These are phyloP conservation scores for Podila clonocystis DNA, from an alignment of 192 early-diverging fungal species.

Conservation along the genomic window DNA sequence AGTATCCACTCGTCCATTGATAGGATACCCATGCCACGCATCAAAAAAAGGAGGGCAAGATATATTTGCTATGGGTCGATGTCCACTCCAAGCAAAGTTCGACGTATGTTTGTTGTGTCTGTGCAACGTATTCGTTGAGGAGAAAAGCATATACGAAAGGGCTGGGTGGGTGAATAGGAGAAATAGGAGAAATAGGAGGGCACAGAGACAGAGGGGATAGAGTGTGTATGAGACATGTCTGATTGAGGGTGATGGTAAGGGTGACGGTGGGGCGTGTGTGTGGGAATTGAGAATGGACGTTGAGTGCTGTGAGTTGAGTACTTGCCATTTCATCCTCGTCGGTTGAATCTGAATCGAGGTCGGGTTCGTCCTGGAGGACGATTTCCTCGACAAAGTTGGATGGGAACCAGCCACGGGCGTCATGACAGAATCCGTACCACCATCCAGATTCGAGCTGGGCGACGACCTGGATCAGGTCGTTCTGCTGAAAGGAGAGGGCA, in stretches of 20 bases:
- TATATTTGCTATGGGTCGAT: not conserved
- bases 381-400: slow-evolving; percentile 78
- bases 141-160: not conserved
- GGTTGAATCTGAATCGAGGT: slow-evolving; percentile 5
- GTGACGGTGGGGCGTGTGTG: too few relatives aligned
- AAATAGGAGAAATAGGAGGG: slow-evolving; percentile 20
- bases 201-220: slow-evolving; percentile 2
- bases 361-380: slow-evolving; percentile 19
- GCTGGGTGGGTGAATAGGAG: not conserved
- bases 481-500: slow-evolving; percentile 80
- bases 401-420: slow-evolving; percentile 89
- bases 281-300: not conserved
- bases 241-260: not conserved
- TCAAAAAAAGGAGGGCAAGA: not conserved
- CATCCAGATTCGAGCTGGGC: slow-evolving; percentile 91
- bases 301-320: not conserved
- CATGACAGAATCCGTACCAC: slow-evolving; percentile 94
- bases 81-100: not conserved
- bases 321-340: slow-evolving; percentile 16
- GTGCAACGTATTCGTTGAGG: not conserved
- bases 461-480: slow-evolving; percentile 91
- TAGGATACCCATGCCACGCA: not conserved
- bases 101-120: not conserved
- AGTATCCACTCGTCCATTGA: not conserved
- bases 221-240: slow-evolving; percentile 21